These are phyloP conservation scores for Venturia aucupariae DNA, from an alignment of 2,329 filamentous ascomycete genomes.

Conservation along the genomic window DNA sequence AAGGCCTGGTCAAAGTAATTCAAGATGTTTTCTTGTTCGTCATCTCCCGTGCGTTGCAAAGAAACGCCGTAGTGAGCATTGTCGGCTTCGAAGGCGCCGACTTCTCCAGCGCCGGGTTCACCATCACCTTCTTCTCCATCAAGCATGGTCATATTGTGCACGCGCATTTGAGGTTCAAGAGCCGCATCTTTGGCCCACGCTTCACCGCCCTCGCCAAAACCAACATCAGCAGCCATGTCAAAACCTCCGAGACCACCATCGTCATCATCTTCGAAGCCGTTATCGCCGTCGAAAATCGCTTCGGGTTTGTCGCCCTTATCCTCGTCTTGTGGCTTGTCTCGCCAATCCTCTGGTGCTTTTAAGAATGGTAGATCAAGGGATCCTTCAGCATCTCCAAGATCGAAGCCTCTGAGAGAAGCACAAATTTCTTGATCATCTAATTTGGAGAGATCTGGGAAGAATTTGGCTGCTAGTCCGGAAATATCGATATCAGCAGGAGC, in stretches of 20 bases:
- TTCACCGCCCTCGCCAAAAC: slow-evolving; percentile 92
- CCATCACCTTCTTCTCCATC: slow-evolving; percentile 38
- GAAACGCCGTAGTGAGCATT: slow-evolving; percentile 69
- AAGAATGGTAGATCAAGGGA: slow-evolving; percentile 87
- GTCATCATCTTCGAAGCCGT: slow-evolving; percentile 78
- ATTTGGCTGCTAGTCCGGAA: slow-evolving; percentile 61
- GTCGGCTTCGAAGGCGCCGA: slow-evolving; percentile 50
- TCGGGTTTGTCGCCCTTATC: slow-evolving; percentile 56
- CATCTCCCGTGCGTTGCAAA: slow-evolving; percentile 59
- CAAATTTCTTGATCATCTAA: slow-evolving; percentile 88
- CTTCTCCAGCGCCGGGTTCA: slow-evolving; percentile 32
- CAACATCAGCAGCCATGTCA: slow-evolving; percentile 55
- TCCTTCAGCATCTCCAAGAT: slow-evolving; percentile 76
- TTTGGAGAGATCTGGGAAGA: slow-evolving; percentile 70
- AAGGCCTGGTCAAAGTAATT: slow-evolving; percentile 95
- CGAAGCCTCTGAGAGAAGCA: slow-evolving; percentile 87
- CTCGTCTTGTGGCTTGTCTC: slow-evolving; percentile 52
- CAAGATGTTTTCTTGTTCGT: slow-evolving; percentile 88
- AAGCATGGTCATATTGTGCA: slow-evolving; percentile 56
- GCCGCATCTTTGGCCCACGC: slow-evolving; percentile 89
- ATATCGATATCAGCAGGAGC: slow-evolving; percentile 70
- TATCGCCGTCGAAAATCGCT: slow-evolving; percentile 79
- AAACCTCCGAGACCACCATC: slow-evolving; percentile 55
- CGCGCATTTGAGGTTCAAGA: slow-evolving; percentile 73
- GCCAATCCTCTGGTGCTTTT: slow-evolving; percentile 80